Base-by-base conservation (phyloP, 495 filamentous ascomycete genomes). In the Hypoxylon subgilvum region DNA sequence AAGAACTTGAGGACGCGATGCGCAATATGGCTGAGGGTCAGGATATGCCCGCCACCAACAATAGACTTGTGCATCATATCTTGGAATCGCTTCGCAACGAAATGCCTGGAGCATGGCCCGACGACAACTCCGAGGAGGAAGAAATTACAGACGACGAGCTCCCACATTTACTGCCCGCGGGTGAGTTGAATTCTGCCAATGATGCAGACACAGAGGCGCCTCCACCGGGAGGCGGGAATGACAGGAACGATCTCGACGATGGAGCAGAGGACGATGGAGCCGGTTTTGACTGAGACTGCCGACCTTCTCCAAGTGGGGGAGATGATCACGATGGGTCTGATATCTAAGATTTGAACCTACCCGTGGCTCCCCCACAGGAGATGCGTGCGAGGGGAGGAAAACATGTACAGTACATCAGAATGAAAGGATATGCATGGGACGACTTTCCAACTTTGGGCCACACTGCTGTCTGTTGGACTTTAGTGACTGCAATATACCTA, bases 121-220 rank as follows among this genome's bases (percentile, higher is more conserved):
- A 51, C 19, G 43, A 40, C n/a, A 49, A 67, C 8, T 32, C 22
- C 12, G 39, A n/a, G n/a, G n/a, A n/a, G n/a, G n/a, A n/a, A n/a
- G n/a, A n/a, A n/a, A n/a, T n/a, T n/a, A n/a, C 25, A 12, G 43
- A 36, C 9, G 55, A 65, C 13, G 55, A 64, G 27, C 39, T 67
- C 51, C 65, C 65, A 18, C 42, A 43, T 4, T 53, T 61, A 23
- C 19, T 60, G 12, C 17, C 12, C 23, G 21, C 12, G 17, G 17
- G 35, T 7, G 21, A 41, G 12, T 8, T 4, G 1, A 17, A 17
- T 27, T 34, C 21, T 17, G 39, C n/a, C 1, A 45, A 36, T 35
- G 46, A 44, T 6, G 27, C 59, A 6, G 57, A 67, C 36, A 52
- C 65, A 21, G 67, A 67, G 6, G 51, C 35, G 42, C 53, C 60